Evolutionary conservation across 2,329 filamentous ascomycete genomes (phyloP).

Genomic region (Penicillium sp.): DNA sequence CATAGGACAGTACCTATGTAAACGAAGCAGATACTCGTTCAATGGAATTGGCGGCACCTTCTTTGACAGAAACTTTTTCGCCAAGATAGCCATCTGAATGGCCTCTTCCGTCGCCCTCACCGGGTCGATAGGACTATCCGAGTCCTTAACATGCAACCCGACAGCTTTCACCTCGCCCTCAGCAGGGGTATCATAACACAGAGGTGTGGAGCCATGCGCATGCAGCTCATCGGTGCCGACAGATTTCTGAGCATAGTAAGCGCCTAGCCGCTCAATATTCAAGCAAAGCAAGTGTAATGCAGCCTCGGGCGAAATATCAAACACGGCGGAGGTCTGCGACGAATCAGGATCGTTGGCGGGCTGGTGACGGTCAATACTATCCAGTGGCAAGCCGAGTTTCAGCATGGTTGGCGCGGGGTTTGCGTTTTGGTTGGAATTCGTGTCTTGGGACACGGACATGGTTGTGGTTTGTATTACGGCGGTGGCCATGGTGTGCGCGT

Average conservation of each 20-base stretch:
- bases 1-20: slow-evolving; percentile 90
- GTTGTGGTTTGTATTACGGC: slow-evolving; percentile 19
- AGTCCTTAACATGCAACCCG: slow-evolving; percentile 35
- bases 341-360: background rate
- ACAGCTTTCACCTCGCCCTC: slow-evolving; percentile 27
- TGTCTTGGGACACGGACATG: slow-evolving; percentile 3
- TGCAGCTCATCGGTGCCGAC: slow-evolving; percentile 8
- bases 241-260: slow-evolving; percentile 59
- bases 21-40: slow-evolving; percentile 77
- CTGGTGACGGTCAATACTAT: background rate
- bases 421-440: background rate
- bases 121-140: slow-evolving; percentile 48
- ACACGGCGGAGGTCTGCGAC: slow-evolving; percentile 44
- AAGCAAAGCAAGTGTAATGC: slow-evolving; percentile 77
- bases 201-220: slow-evolving; percentile 49
- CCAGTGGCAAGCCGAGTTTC: slow-evolving; percentile 14
- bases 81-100: slow-evolving; percentile 79
- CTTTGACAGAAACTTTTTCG: slow-evolving; percentile 90
- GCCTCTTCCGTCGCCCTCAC: slow-evolving; percentile 66
- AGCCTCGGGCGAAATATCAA: slow-evolving; percentile 66
- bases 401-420: slow-evolving; percentile 12
- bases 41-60: slow-evolving; percentile 77
- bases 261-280: slow-evolving; percentile 56
- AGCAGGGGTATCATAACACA: slow-evolving; percentile 26
- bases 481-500: background rate